These are phyloP conservation scores for Biscutella laevigata DNA, from an alignment of 441 rosid genomes.

Conservation along the genomic window DNA sequence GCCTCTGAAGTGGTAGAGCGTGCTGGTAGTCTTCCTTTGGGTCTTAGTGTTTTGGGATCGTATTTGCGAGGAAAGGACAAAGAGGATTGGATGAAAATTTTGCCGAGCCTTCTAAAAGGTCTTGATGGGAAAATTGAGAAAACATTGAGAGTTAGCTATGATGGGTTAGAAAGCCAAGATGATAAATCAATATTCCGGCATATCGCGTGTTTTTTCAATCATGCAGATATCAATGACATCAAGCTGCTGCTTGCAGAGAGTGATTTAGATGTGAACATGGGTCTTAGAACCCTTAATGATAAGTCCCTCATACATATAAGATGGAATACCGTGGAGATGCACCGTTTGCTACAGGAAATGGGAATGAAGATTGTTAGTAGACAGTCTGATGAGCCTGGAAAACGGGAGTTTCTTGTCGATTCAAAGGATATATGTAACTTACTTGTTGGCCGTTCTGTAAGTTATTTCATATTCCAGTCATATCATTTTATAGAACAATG, in stretches of 20 bases:
- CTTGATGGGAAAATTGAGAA: neutral
- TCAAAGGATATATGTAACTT: neutral
- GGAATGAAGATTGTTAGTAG: neutral
- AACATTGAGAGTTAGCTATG: neutral
- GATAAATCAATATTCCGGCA: too few relatives aligned
- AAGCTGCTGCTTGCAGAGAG: neutral
- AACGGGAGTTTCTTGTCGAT: conserved; percentile 1
- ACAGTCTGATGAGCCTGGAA: neutral
- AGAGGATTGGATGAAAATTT: neutral
- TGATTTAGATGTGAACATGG: neutral
- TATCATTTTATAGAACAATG: too few relatives aligned
- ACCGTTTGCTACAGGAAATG: conserved; percentile 9
- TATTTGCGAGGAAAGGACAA: neutral
- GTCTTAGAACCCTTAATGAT: neutral
- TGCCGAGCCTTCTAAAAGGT: neutral
- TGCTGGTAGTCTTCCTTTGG: conserved; percentile 16
- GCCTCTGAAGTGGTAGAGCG: neutral
- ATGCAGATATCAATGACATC: neutral
- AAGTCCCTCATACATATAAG: conserved; percentile 6
- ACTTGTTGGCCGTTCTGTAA: too few relatives aligned
- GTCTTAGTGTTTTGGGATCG: conserved; percentile 7
- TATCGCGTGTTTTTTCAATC: conserved; percentile 13
- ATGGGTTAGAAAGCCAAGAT: neutral
- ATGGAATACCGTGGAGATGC: neutral
- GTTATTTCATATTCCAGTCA: too few relatives aligned